A percentile compares a stretch with the other conserved stretches of the same genome.
phyloP scores from a whole-genome alignment of 1,284 basidiomycete genomes.

The Rhizoctonia solani region DNA sequence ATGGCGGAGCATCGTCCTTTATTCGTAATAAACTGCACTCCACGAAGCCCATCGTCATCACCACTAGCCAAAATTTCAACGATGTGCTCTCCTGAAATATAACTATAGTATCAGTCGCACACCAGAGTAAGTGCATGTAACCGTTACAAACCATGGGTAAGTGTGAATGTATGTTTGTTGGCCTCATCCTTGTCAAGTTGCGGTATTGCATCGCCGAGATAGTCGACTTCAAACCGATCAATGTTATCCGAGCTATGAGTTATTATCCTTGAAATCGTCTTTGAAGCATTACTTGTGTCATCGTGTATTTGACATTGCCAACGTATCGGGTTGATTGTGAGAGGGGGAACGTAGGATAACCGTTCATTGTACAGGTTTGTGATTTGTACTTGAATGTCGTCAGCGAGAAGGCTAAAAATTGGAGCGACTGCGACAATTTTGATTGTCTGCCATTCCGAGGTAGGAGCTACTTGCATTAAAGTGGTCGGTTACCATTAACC shows the following conservation, averaged over 20 bases:
- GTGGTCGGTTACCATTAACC: no score
- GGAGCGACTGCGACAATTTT: neutral
- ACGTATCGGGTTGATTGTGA: neutral
- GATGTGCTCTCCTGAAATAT: constrained; percentile 1
- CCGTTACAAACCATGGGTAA: neutral
- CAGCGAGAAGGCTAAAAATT: neutral
- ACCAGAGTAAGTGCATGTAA: neutral
- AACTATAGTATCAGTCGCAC: neutral
- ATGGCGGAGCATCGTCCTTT: neutral
- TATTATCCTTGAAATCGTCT: neutral
- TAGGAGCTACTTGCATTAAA: neutral
- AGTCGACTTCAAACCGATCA: neutral
- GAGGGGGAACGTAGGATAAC: no score
- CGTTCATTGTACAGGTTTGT: no score
- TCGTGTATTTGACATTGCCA: neutral
- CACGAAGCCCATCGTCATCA: neutral
- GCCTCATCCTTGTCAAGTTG: neutral
- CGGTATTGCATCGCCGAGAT: neutral
- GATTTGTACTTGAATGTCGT: no score
- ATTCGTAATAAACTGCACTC: constrained; percentile 12
- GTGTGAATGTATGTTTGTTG: neutral
- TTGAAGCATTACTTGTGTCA: neutral
- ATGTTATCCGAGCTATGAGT: neutral
- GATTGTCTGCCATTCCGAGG: neutral
- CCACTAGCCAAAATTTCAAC: neutral